Evolutionary conservation across 108 stramenopile species (phyloP).

Genomic region (Epipyxis sp.): DNA sequence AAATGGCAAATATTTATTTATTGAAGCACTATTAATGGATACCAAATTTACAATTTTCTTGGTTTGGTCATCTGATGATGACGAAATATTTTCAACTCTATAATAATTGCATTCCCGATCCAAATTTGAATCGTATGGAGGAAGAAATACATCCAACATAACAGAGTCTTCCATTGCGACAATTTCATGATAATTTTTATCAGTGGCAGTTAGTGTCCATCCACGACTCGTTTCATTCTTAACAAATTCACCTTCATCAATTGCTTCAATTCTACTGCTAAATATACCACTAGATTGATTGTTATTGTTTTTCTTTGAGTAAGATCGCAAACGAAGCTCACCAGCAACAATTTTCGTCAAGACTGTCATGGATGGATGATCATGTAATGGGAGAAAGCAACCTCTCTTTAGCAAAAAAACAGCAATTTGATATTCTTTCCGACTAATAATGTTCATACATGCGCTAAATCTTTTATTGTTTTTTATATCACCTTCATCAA

Average conservation of each 20-base stretch:
- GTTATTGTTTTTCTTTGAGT: not conserved
- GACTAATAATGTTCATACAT: no score
- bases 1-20: no score
- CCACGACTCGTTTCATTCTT: no score
- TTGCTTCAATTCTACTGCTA: not conserved
- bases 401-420: not conserved
- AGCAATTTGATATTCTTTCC: not conserved
- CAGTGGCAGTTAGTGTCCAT: not conserved
- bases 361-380: not conserved
- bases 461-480: no score
- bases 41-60: no score
- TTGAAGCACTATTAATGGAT: no score
- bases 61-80: no score
- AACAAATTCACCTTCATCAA: no score
- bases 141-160: not conserved
- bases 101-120: no score
- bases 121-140: constrained; percentile 10
- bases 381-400: not conserved
- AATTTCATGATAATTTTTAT: not conserved
- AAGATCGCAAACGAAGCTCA: not conserved
- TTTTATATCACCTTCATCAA: no score
- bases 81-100: no score
- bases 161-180: not conserved
- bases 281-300: not conserved
- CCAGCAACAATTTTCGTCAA: not conserved